Percentiles rank a stretch among this genome's conserved stretches.
phyloP scores from a whole-genome alignment of 1,284 basidiomycete genomes.

The Polyporus tsugae region DNA sequence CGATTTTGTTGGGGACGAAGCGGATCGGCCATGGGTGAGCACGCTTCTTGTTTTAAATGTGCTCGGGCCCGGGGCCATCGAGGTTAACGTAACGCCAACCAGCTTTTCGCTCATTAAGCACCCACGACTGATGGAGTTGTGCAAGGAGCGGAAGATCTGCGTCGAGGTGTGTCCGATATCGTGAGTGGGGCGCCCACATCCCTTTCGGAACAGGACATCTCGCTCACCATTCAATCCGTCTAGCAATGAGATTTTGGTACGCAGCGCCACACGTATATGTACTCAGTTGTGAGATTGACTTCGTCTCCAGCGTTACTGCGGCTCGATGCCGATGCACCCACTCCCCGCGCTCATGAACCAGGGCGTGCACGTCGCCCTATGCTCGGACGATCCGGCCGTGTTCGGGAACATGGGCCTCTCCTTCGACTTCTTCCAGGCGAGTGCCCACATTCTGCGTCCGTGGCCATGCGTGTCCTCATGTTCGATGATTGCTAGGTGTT shows the following conservation, averaged over 20 bases:
- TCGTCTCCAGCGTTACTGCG: slow-evolving; percentile 63
- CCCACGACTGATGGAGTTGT: slow-evolving; percentile 72
- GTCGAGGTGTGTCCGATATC: slow-evolving; percentile 80
- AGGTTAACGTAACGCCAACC: not conserved
- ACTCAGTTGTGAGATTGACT: not conserved
- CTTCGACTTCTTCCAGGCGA: slow-evolving; percentile 75
- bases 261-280: slow-evolving; percentile 8
- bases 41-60: not conserved
- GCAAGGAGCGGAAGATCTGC: slow-evolving; percentile 68
- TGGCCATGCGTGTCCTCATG: not conserved
- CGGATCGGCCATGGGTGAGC: slow-evolving; percentile 81
- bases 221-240: slow-evolving; percentile 3
- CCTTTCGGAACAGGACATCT: not conserved
- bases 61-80: not conserved
- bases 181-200: slow-evolving; percentile 47
- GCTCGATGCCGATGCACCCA: slow-evolving; percentile 80
- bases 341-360: slow-evolving; percentile 72
- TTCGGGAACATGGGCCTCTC: slow-evolving; percentile 82
- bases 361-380: slow-evolving; percentile 73
- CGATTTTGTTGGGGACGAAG: slow-evolving; percentile 78
- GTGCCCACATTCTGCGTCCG: not conserved
- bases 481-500: slow-evolving; percentile 54
- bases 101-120: slow-evolving; percentile 80
- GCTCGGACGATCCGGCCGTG: slow-evolving; percentile 78
- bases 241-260: slow-evolving; percentile 75